Base-by-base conservation (phyloP, 495 filamentous ascomycete genomes). In the Daldinia decipiens region DNA sequence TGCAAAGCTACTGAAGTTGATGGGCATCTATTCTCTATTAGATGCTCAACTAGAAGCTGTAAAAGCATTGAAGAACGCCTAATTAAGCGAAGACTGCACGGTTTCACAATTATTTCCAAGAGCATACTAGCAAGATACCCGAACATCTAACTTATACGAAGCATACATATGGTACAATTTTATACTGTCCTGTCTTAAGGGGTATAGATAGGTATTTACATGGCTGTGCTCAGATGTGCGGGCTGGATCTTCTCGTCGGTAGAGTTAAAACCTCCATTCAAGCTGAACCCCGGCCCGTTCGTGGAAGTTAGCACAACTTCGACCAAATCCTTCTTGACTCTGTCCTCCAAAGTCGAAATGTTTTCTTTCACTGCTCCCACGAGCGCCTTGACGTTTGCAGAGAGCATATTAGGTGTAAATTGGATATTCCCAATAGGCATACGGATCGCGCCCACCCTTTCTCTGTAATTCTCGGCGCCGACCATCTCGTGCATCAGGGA, bases 231-330 rank as follows among this genome's bases (percentile, higher is more conserved):
- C 45, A 92, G 74, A 31, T 90, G 82, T 58, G 80, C 85, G 19
- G 83, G 83, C 65, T 79, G 81, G 36, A 88, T 59, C 40, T 67
- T 79, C 67, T 88, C 90, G 59, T 87, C 81, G 9, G 87, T 81
- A 57, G 88, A 77, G 60, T 78, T 87, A 80, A 95, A 92, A 32
- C 86, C 85, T 52, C 95, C 95, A 68, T 88, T 95, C 74, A 99
- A 79, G 74, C 87, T 90, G 84, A 99, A 92, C 4, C 94, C 95
- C 4, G 94, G 92, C 26, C 89, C 90, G 76, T 92, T 80, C 31
- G 94, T 97, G 0, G 94, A 93, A 82, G 92, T 93, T 72, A 99
- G 82, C n/a, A 97, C 94, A 74, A 99, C 93, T 83, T 99, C 96
- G 72, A 93, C 88, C 52, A 99, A 82, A 51, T 92, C 86, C 86